Percentiles rank a stretch among this genome's conserved stretches.
phyloP scores from a whole-genome alignment of 2,329 filamentous ascomycete genomes.

The Colletotrichum sp. region DNA sequence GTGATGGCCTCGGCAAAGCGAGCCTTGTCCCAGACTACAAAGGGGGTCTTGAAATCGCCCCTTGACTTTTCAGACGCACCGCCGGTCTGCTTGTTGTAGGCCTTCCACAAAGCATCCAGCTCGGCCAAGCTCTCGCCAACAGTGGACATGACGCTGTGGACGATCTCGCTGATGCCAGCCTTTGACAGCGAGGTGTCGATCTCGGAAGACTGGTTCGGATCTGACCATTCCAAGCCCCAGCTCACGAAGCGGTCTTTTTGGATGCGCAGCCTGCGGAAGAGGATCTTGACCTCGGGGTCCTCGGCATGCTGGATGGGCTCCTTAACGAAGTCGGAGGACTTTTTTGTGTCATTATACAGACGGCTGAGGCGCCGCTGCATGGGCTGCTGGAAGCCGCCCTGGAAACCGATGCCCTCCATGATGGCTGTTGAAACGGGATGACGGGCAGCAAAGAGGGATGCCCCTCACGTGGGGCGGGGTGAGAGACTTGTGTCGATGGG shows the following conservation, averaged over 20 bases:
- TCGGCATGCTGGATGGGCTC: constrained; percentile 66
- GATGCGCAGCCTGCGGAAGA: constrained; percentile 79
- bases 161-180: constrained; percentile 77
- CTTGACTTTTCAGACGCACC: constrained; percentile 40
- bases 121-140: constrained; percentile 83
- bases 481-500: background rate
- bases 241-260: constrained; percentile 80
- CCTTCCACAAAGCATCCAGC: constrained; percentile 74
- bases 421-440: background rate
- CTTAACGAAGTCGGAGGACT: constrained; percentile 75
- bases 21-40: constrained; percentile 72
- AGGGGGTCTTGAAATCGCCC: constrained; percentile 56
- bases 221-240: constrained; percentile 84
- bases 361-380: constrained; percentile 70
- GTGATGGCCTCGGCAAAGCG: constrained; percentile 77
- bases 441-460: background rate
- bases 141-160: constrained; percentile 79
- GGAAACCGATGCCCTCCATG: constrained; percentile 59
- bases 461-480: constrained; percentile 6
- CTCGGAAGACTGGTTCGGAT: constrained; percentile 69
- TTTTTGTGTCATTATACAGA: constrained; percentile 83
- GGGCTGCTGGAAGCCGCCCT: constrained; percentile 59
- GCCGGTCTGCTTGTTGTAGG: constrained; percentile 54
- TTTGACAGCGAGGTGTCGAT: constrained; percentile 76
- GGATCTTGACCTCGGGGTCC: constrained; percentile 71